Evolutionary conservation across 1,139 yeast genomes (phyloP).

Genomic region (Lodderomyces elongisporus): DNA sequence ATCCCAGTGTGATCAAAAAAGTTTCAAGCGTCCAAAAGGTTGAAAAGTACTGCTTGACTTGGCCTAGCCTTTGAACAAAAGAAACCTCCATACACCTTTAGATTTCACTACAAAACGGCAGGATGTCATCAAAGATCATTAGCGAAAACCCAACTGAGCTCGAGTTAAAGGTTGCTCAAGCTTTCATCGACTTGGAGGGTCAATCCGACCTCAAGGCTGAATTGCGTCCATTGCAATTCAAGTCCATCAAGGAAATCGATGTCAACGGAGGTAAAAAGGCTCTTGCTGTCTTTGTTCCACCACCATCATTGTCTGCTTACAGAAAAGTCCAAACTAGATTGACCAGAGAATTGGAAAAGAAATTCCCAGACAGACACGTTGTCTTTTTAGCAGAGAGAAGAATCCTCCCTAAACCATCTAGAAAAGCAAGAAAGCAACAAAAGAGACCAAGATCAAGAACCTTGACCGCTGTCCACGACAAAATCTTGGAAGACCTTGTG

Average conservation of each 20-base stretch:
- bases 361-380: constrained; percentile 99
- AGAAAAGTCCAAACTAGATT: constrained; percentile 97
- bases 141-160: constrained; percentile 92
- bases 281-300: constrained; percentile 96
- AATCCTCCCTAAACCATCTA: constrained; percentile 95
- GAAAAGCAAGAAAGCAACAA: constrained; percentile 89
- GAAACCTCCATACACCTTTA: neutral
- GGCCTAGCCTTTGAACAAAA: no score
- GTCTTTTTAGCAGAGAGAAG: constrained; percentile 99
- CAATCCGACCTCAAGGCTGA: constrained; percentile 97
- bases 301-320: constrained; percentile 88
- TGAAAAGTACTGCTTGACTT: no score
- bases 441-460: constrained; percentile 99
- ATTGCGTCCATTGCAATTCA: constrained; percentile 97
- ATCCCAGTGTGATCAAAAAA: no score
- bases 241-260: constrained; percentile 96
- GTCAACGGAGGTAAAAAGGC: constrained; percentile 99
- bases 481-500: constrained; percentile 96
- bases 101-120: constrained; percentile 13
- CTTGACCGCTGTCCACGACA: constrained; percentile 97
- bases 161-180: constrained; percentile 99
- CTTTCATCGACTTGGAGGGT: constrained; percentile 94
- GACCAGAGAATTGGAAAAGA: constrained; percentile 99
- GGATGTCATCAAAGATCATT: constrained; percentile 93
- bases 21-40: no score